Conservation (phyloP, 2,329 filamentous ascomycete species). For the Curvularia spicifera region DNA sequence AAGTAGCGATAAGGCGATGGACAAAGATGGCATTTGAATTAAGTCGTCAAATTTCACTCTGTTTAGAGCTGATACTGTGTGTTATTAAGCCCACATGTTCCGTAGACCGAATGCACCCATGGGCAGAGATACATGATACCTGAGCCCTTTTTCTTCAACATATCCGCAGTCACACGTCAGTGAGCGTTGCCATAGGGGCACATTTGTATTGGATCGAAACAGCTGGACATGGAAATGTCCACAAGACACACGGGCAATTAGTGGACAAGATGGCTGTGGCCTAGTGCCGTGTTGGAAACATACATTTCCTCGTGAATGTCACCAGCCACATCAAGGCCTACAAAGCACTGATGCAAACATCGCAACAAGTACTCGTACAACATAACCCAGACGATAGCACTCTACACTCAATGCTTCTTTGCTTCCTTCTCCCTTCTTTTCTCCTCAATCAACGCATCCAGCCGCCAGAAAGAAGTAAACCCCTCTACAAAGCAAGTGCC, state of each 20-base stretch:
- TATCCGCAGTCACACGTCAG: background rate
- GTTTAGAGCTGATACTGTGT: no score
- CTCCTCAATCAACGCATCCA: constrained; percentile 35
- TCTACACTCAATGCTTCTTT: constrained; percentile 38
- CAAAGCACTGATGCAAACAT: no score
- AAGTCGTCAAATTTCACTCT: background rate
- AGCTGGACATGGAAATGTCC: background rate
- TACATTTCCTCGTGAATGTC: background rate
- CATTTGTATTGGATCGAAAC: background rate
- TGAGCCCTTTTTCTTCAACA: background rate
- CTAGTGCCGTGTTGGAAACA: no score
- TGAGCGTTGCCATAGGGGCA: background rate
- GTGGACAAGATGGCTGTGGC: background rate
- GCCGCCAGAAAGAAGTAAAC: constrained; percentile 54
- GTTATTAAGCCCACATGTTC: background rate
- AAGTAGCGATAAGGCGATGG: no score
- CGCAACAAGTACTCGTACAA: no score
- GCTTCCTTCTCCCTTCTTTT: constrained; percentile 41
- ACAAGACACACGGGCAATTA: background rate
- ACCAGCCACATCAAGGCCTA: background rate
- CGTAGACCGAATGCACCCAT: background rate
- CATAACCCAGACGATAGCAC: background rate
- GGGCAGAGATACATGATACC: background rate
- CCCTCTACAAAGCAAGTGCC: constrained; percentile 61
- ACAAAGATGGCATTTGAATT: no score